Evolutionary conservation across 148 eudicot genomes (phyloP), one percentile per base, ranked within the genome.

Genomic region (Rheum nobile): DNA sequence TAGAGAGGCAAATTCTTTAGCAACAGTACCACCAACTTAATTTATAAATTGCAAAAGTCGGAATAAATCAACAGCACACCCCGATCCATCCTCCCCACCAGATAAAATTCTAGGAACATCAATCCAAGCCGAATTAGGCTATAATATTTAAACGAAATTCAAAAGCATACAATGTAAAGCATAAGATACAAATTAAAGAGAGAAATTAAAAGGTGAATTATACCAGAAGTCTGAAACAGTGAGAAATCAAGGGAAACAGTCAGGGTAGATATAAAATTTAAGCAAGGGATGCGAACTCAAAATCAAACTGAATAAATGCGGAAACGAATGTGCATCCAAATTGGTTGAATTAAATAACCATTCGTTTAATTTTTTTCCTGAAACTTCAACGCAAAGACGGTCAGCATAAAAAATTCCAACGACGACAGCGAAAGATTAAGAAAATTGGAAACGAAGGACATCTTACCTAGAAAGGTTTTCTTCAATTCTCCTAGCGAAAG

Each of bases 281-380:
- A 39, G 6, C 8, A 43, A 28, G 8, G 50, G 73, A 43, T 71
- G 32, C 46, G 50, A 71, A 38, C 29, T 41, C 28, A 39, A 71
- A 71, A 71, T 39, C 46, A 71, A 71, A 71, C 50, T 39, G 48
- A 41, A 22, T 39, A 71, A 39, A 71, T 43, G 73, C 48, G 73
- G 41, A 21, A 71, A 41, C 31, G 50, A 71, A 71, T 71, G 73
- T 39, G 50, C 73, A 71, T 43, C 73, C 31, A 13, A 38, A 21
- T 38, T 7, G 16, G 73, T 38, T 39, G 46, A 22, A 71, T 41
- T 71, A 71, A 38, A 43, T 38, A 43, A 21, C n/a, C 46, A 71
- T 41, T 0, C 29, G 34, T 22, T 43, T 22, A 10, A 71, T 38
- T 11, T 39, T 22, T 4, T 71, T n/a, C n/a, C 16, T 39, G 16